A percentile compares a stretch with the other conserved stretches of the same genome.
Conservation (phyloP, 2,329 filamentous ascomycete species). For the Calycina herbarum region DNA sequence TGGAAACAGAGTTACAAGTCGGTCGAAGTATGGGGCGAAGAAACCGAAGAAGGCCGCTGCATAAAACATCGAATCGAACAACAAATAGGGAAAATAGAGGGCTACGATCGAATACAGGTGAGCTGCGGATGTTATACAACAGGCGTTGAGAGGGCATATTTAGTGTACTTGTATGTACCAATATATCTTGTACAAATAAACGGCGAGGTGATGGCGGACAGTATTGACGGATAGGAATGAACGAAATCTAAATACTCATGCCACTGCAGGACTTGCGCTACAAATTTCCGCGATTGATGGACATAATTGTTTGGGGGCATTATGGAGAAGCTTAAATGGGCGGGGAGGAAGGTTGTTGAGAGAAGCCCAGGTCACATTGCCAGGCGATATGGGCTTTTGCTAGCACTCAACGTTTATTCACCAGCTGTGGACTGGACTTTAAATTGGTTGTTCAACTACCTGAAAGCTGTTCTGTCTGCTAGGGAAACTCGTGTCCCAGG, state of each 20-base stretch:
- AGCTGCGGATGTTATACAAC: neutral
- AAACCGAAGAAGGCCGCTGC: conserved; percentile 79
- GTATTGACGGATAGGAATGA: neutral
- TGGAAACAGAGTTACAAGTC: conserved; percentile 74
- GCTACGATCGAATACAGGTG: neutral
- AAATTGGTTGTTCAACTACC: no score
- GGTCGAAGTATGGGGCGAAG: conserved; percentile 98
- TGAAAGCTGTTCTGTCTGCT: no score
- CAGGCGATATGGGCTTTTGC: no score
- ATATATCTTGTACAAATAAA: conserved; percentile 10
- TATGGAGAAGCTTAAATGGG: no score
- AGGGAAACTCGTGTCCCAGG: no score
- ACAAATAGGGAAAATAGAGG: neutral
- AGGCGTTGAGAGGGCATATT: conserved; percentile 3
- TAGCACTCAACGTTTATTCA: no score
- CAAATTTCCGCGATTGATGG: no score
- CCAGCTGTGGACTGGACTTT: no score
- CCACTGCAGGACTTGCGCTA: no score
- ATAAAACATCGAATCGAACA: conserved; percentile 8
- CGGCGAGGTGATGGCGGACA: neutral
- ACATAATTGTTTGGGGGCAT: no score
- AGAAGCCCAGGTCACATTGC: no score
- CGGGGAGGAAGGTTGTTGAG: no score
- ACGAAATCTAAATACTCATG: neutral
- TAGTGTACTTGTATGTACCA: conserved; percentile 1